Base-by-base conservation (phyloP, 2,329 filamentous ascomycete genomes). In the Zalaria obscura region DNA sequence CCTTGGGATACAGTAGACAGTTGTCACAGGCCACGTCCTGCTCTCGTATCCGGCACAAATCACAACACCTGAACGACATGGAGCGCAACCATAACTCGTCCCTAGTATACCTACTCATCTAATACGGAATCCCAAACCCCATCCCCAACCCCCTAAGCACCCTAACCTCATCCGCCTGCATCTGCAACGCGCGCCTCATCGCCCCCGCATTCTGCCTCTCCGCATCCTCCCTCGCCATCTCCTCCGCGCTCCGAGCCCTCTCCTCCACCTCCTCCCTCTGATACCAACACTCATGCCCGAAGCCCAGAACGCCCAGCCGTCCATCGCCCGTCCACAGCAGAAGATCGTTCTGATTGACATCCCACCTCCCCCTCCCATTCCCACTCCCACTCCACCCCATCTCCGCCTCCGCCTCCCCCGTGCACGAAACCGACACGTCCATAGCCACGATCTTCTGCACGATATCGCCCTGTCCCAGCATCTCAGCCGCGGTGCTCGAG, bases 311-410 rank as follows among this genome's bases (percentile, higher is more conserved):
- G 0, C 86, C 88, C 37, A 94, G 65, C 48, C 78, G 79, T 44
- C 67, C 67, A 34, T 93, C 86, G 11, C 86, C 88, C 0, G 87
- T 94, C 87, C 87, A 94, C 37, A 94, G 68, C 3, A 93, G 59
- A 8, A 95, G 61, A 51, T 89, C 80, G 52, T 86, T 78, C 33
- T 59, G 53, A 38, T 50, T 61, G 36, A 52, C 40, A 10, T 62
- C 59, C 0, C 56, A 46, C 1, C 49, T 50, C 2, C 45, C 46
- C 4, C 45, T 18, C 18, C 18, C 18, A 18, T 18, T 18, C 18
- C 18, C 18, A 18, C 18, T 18, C 18, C 18, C 18, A 18, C 18
- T 18, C 18, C 18, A 18, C 18, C 18, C 18, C 18, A 18, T 18
- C 18, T 18, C 18, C 18, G 18, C 18, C 18, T 18, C 18, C 18